A percentile compares a stretch with the other conserved stretches of the same genome.
Conservation (phyloP, 2,329 filamentous ascomycete species). For the Microcera coccophila region DNA sequence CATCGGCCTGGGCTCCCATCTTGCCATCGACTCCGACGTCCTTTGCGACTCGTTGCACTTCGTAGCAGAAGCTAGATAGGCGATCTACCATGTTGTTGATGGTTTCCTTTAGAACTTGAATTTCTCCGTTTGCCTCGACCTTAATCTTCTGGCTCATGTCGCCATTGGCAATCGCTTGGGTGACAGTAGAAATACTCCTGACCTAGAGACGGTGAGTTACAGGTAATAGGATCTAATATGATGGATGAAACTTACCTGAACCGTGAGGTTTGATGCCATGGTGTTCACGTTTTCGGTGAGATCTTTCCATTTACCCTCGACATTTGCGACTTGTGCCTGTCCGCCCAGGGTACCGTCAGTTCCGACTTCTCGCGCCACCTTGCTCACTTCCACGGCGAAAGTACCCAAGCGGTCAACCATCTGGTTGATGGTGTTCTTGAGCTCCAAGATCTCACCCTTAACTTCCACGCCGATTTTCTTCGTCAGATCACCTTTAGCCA, state of each 20-base stretch:
- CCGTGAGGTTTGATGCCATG: slow-evolving; percentile 65
- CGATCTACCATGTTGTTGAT: slow-evolving; percentile 99
- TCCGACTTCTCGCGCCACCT: slow-evolving; percentile 90
- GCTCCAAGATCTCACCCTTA: slow-evolving; percentile 86
- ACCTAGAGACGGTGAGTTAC: slow-evolving; percentile 51
- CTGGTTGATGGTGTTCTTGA: slow-evolving; percentile 97
- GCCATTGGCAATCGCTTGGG: slow-evolving; percentile 90
- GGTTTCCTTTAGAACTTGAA: slow-evolving; percentile 87
- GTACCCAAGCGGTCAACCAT: slow-evolving; percentile 97
- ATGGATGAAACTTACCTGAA: slow-evolving; percentile 46
- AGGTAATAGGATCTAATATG: too few relatives aligned
- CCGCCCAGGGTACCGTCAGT: slow-evolving; percentile 93
- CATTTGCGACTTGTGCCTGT: slow-evolving; percentile 88
- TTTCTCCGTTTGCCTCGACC: slow-evolving; percentile 91
- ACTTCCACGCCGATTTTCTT: slow-evolving; percentile 95
- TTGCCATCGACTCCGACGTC: slow-evolving; percentile 97
- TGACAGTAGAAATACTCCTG: slow-evolving; percentile 88
- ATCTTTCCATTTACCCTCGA: slow-evolving; percentile 97
- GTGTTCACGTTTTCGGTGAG: slow-evolving; percentile 87
- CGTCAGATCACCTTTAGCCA: slow-evolving; percentile 88
- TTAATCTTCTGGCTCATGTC: slow-evolving; percentile 96
- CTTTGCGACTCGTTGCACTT: slow-evolving; percentile 90
- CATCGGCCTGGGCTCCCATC: slow-evolving; percentile 96
- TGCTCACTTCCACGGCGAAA: slow-evolving; percentile 94
- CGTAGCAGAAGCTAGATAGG: slow-evolving; percentile 91